These are phyloP conservation scores for Penicillium sclerotiorum DNA, from an alignment of 2,329 filamentous ascomycete species.

Conservation along the genomic window DNA sequence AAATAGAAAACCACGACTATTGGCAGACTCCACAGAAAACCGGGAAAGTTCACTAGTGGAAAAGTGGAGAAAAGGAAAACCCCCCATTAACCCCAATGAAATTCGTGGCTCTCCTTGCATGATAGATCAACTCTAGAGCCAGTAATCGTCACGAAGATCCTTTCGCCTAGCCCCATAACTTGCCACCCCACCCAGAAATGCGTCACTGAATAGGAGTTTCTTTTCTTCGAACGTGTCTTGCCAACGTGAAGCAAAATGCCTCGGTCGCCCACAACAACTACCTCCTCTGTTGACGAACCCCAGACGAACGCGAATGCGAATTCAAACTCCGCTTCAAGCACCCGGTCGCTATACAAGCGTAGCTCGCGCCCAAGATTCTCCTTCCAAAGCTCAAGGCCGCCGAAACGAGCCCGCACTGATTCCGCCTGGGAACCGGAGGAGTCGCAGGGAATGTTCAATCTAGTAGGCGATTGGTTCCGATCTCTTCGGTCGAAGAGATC, in stretches of 20 bases:
- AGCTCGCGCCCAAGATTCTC: background rate
- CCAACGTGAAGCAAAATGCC: conserved; percentile 1
- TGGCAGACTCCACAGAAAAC: background rate
- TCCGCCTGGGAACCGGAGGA: background rate
- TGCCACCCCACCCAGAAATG: background rate
- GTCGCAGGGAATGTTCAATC: background rate
- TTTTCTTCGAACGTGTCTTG: background rate
- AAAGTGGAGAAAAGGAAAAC: conserved; percentile 1
- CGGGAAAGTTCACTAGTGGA: conserved; percentile 5
- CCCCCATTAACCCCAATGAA: background rate
- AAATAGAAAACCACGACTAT: background rate
- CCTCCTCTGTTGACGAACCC: background rate
- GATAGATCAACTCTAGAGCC: conserved; percentile 5
- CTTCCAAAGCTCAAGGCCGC: conserved; percentile 1
- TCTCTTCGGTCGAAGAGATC: conserved; percentile 1
- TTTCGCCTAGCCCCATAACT: conserved; percentile 5
- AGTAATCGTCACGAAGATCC: conserved; percentile 2
- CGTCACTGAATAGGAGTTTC: background rate
- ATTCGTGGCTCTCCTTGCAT: conserved; percentile 5
- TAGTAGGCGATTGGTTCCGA: background rate
- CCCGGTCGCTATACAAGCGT: background rate
- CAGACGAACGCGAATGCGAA: background rate
- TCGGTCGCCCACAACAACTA: background rate
- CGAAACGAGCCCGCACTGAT: background rate
- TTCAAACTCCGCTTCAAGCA: background rate